A percentile compares a stretch with the other conserved stretches of the same genome.
These are phyloP conservation scores for Mychonastes homosphaera DNA, from an alignment of 139 green algal species.

Conservation along the genomic window DNA sequence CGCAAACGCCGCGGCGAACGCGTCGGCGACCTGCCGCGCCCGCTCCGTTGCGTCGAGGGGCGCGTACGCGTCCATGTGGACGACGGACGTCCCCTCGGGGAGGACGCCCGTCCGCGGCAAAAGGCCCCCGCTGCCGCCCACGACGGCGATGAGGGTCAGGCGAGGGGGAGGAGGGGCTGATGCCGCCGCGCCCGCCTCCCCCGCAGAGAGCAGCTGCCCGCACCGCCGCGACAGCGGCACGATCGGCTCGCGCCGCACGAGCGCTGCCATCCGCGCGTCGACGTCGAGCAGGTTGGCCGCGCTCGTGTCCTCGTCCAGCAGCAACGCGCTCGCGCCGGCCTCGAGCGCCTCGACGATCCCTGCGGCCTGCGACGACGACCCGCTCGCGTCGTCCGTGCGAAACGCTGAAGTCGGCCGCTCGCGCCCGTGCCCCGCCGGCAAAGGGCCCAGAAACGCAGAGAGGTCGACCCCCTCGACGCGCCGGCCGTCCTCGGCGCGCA, in stretches of 20 bases:
- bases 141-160: conserved; percentile 43
- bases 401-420: conserved; percentile 38
- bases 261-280: conserved; percentile 52
- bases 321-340: conserved; percentile 17
- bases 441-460: conserved; percentile 51
- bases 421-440: conserved; percentile 27
- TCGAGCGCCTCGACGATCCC: conserved; percentile 35
- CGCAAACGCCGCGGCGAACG: conserved; percentile 6
- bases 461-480: conserved; percentile 51
- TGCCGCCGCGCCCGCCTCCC: background rate
- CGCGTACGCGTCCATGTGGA: conserved; percentile 43
- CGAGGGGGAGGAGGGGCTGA: conserved; percentile 10
- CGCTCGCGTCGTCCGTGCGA: conserved; percentile 39
- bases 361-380: conserved; percentile 52
- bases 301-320: conserved; percentile 63
- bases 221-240: conserved; percentile 46
- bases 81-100: conserved; percentile 8
- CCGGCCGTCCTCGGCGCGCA: conserved; percentile 57
- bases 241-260: conserved; percentile 58
- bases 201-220: background rate
- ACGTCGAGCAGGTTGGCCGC: conserved; percentile 69
- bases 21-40: conserved; percentile 23
- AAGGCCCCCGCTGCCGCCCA: conserved; percentile 38
- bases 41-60: conserved; percentile 33
- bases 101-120: background rate